Conservation (phyloP, 192 early-diverging fungal genomes). For the Coemansia sp. region DNA sequence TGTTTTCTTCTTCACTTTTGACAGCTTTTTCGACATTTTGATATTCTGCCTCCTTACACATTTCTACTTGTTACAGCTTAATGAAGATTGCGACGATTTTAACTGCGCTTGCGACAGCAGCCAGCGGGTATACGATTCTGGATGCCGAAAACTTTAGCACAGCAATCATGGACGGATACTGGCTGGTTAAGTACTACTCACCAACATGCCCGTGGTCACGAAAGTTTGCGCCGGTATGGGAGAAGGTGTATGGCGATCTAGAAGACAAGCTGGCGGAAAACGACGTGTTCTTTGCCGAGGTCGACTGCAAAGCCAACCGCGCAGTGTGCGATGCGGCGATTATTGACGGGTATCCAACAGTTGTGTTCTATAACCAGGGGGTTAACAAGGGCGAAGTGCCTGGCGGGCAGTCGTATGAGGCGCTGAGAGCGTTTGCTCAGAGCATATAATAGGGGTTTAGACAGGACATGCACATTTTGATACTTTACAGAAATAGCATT, state of each 20-base stretch:
- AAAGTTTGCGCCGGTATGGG: conserved; percentile 54
- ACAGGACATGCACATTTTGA: background rate
- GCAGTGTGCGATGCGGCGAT: conserved; percentile 35
- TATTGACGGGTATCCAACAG: conserved; percentile 54
- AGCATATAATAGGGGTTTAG: conserved; percentile 13
- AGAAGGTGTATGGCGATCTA: conserved; percentile 43
- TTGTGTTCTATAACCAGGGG: conserved; percentile 44
- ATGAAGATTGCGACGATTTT: conserved; percentile 36
- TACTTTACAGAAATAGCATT: background rate
- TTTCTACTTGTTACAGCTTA: background rate
- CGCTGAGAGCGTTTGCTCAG: conserved; percentile 28
- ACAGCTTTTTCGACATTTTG: background rate
- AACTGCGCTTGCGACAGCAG: conserved; percentile 28
- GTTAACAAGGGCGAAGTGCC: conserved; percentile 50
- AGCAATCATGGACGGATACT: conserved; percentile 40
- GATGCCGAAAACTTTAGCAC: conserved; percentile 42
- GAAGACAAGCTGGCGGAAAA: conserved; percentile 27
- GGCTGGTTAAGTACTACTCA: conserved; percentile 57
- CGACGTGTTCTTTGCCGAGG: conserved; percentile 44
- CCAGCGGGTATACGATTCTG: conserved; percentile 45
- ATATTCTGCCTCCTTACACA: background rate
- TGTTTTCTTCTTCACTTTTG: conserved; percentile 4
- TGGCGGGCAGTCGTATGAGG: conserved; percentile 43
- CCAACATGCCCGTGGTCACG: conserved; percentile 51
- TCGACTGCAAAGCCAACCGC: conserved; percentile 52